A percentile compares a stretch with the other conserved stretches of the same genome.
These are phyloP conservation scores for Akanthomyces uredinophilus DNA, from an alignment of 2,329 filamentous ascomycete genomes.

Conservation along the genomic window DNA sequence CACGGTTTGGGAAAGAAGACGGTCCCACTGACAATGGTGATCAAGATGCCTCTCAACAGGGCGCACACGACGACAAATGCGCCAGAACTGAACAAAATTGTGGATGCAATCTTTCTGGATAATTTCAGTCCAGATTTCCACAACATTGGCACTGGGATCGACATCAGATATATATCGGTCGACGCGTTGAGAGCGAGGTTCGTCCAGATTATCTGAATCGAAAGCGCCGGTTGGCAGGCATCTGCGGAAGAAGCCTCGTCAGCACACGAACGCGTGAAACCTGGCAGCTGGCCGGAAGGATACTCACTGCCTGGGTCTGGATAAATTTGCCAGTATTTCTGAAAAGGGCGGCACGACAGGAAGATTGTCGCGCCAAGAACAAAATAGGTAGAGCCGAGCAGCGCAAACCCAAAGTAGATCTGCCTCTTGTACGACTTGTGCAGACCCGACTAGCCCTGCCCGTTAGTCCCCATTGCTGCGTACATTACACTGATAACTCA, in stretches of 20 bases:
- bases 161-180: slow-evolving; percentile 36
- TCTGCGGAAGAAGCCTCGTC: slow-evolving; percentile 36
- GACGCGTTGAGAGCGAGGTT: slow-evolving; percentile 32
- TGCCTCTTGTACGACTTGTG: slow-evolving; percentile 23
- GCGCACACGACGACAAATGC: slow-evolving; percentile 51
- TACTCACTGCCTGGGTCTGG: slow-evolving; percentile 36
- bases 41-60: slow-evolving; percentile 48
- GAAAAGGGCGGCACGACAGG: slow-evolving; percentile 30
- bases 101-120: slow-evolving; percentile 46
- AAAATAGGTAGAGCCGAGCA: slow-evolving; percentile 31
- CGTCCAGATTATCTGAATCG: slow-evolving; percentile 34
- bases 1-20: slow-evolving; percentile 38
- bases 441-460: slow-evolving; percentile 23
- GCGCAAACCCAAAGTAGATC: slow-evolving; percentile 29
- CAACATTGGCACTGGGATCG: slow-evolving; percentile 44
- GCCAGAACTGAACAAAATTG: slow-evolving; percentile 51
- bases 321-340: slow-evolving; percentile 38
- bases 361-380: slow-evolving; percentile 29
- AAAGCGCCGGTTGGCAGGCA: slow-evolving; percentile 35
- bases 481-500: too few species aligned
- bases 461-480: slow-evolving; percentile 20
- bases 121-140: slow-evolving; percentile 45
- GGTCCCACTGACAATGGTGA: slow-evolving; percentile 30
- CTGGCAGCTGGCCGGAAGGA: too few species aligned
- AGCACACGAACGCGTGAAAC: slow-evolving; percentile 22